Evolutionary conservation across 305 asterid species (phyloP), one percentile per base, ranked within the genome.

Genomic region (Ilex paraguariensis): DNA sequence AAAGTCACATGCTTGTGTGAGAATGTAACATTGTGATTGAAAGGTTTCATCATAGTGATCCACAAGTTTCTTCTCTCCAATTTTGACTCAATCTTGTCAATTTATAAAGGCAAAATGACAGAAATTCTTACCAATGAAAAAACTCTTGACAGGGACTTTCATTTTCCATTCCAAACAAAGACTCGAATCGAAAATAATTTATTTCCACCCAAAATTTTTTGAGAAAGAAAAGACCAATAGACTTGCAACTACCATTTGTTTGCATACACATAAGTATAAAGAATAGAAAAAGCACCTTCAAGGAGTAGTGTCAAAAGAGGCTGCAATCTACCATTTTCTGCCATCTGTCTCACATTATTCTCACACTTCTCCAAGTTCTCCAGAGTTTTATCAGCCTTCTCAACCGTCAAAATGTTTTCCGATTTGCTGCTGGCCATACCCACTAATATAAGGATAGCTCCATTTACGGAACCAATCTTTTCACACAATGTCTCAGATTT

Each of bases 341-440:
- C 57, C 57, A 54, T 54, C 32, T 54, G 57, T 28, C 57, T 54
- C 57, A 54, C 57, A 54, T 54, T 15, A 54, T 54, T 54, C 57
- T 54, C 57, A 54, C 57, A 15, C 30, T 54, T 54, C 57, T 54
- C 57, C 57, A 54, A 11, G n/a, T 54, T 54, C 32, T 17, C 57
- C 57, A 54, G 57, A 54, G 57, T 54, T 54, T 17, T 54, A 54
- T 14, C 57, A 15, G 57, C 57, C 57, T 14, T 54, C 6, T n/a
- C 57, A 54, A 54, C 57, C 3, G 57, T 15, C 57, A 54, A 54
- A 15, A 54, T 8, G n/a, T 54, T 54, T 17, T 54, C 57, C 1
- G 57, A 54, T 14, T 54, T 54, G 57, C 57, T 54, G 32, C 57
- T 54, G 3, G 32, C 16, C 57, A 54, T 54, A 13, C 57, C 57